Evolutionary conservation across 257 asterid species (phyloP).

Genomic region (Solanum sejunctum): DNA sequence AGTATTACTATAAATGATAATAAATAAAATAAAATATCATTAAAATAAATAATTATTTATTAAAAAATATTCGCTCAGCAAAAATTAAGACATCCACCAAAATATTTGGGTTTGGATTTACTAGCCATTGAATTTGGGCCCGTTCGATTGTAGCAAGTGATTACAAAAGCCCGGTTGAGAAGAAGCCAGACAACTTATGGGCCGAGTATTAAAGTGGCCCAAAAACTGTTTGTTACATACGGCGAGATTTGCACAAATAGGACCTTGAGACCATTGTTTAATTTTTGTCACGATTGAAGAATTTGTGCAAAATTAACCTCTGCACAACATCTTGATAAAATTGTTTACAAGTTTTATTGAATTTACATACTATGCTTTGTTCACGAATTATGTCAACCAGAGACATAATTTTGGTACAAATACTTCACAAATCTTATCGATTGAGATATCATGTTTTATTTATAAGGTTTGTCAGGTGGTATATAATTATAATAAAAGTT

Average conservation of each 20-base stretch:
- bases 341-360: background rate
- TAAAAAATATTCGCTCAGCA: no score
- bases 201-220: background rate
- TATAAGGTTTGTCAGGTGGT: background rate
- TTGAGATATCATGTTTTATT: no score
- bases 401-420: background rate
- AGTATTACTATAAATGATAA: no score
- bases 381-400: background rate
- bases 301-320: background rate
- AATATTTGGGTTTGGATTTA: background rate
- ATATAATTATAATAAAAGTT: background rate
- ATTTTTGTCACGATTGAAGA: background rate
- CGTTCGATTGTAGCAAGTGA: background rate
- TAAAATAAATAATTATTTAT: no score
- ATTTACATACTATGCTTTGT: background rate
- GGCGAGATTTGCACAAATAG: background rate
- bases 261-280: background rate
- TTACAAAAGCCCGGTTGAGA: background rate
- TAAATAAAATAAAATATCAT: no score
- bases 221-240: background rate
- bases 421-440: no score
- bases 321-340: background rate
- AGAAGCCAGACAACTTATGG: background rate
- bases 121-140: background rate
- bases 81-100: background rate